These are phyloP conservation scores for Rhododendron ovatum DNA, from an alignment of 148 eudicot genomes.

Conservation along the genomic window DNA sequence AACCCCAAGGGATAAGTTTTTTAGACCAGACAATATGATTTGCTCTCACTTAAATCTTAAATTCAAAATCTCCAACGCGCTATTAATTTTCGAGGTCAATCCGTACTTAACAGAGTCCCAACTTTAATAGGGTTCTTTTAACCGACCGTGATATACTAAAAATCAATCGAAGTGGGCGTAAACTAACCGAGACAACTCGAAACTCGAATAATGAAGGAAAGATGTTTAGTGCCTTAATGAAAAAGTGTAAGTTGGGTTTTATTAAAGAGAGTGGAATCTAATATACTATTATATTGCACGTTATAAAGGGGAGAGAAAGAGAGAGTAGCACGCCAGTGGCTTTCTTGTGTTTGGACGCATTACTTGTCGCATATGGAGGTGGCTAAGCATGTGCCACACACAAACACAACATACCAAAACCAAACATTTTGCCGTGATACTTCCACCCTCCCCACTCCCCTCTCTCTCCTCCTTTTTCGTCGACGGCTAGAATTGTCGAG, in stretches of 20 bases:
- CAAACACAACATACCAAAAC: slow-evolving; percentile 11
- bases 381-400: slow-evolving; percentile 36
- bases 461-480: neutral
- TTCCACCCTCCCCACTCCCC: neutral
- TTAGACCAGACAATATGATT: neutral
- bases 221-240: neutral
- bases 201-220: neutral
- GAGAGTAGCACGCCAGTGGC: neutral
- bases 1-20: neutral
- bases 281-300: neutral
- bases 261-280: neutral
- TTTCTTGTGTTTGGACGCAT: slow-evolving; percentile 11
- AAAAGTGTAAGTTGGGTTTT: neutral
- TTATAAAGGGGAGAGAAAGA: neutral
- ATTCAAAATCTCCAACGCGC: neutral
- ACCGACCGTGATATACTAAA: no score
- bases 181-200: neutral
- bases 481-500: accelerated
- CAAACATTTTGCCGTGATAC: slow-evolving; percentile 9
- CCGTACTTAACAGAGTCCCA: no score
- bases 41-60: neutral
- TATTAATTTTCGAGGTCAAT: neutral
- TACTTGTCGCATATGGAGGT: slow-evolving; percentile 26
- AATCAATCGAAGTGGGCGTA: neutral
- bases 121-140: no score